Conservation (phyloP, 805 yeast genomes). For the Kazachstania kunashirensis region DNA sequence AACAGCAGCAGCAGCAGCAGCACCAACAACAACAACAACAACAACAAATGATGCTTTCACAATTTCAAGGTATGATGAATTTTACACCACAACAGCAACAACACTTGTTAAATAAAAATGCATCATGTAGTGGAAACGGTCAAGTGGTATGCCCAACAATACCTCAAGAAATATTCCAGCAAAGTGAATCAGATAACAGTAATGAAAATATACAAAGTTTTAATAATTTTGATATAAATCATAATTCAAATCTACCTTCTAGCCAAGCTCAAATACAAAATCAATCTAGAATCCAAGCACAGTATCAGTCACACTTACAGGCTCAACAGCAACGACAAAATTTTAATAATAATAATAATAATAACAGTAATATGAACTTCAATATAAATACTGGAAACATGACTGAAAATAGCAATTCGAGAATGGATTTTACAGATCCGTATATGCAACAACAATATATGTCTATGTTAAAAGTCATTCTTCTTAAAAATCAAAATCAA, state of each 20-base stretch:
- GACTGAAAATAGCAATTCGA: not conserved
- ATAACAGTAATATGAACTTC: too few relatives aligned
- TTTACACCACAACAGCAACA: slow-evolving; percentile 2
- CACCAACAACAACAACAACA: not conserved
- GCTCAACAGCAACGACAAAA: too few relatives aligned
- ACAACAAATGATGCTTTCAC: slow-evolving; percentile 6
- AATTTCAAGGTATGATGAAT: not conserved
- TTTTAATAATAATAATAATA: too few relatives aligned
- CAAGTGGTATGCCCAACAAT: slow-evolving; percentile 1
- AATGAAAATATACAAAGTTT: not conserved
- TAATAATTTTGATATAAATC: not conserved
- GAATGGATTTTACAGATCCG: slow-evolving; percentile 1
- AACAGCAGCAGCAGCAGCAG: slow-evolving; percentile 1
- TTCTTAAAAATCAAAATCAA: not conserved
- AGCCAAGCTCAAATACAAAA: slow-evolving; percentile 1
- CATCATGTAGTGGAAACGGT: not conserved
- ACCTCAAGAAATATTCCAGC: not conserved
- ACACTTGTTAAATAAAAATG: not conserved
- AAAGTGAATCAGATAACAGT: not conserved
- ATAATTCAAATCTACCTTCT: slow-evolving; percentile 2
- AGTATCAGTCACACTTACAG: slow-evolving; percentile 3
- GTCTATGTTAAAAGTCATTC: slow-evolving; percentile 5
- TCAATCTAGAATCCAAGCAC: slow-evolving; percentile 1
- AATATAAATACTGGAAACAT: not conserved
- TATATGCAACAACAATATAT: slow-evolving; percentile 7